Evolutionary conservation across 805 yeast species (phyloP).

Genomic region (Ogataea minuta): DNA sequence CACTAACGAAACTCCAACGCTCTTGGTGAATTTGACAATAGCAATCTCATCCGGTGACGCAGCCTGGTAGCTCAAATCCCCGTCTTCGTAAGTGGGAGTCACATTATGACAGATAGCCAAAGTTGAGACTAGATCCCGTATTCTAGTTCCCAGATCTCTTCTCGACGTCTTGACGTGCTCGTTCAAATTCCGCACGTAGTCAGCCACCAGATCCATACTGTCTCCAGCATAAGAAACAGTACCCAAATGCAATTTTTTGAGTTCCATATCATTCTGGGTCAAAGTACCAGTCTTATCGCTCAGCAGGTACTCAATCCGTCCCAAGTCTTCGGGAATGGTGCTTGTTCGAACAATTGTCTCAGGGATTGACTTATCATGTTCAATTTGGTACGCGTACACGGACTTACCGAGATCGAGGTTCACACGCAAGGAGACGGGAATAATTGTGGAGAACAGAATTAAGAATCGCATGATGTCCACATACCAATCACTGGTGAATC

Average conservation of each 20-base stretch:
- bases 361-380: conserved; percentile 77
- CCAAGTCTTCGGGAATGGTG: conserved; percentile 96
- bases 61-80: conserved; percentile 82
- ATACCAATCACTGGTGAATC: conserved; percentile 77
- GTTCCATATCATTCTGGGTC: conserved; percentile 97
- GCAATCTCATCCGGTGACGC: conserved; percentile 99
- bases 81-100: conserved; percentile 86
- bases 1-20: conserved; percentile 76
- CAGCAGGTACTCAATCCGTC: conserved; percentile 87
- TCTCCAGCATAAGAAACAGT: conserved; percentile 90
- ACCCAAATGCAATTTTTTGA: conserved; percentile 90
- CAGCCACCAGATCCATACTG: conserved; percentile 83
- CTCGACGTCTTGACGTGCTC: conserved; percentile 38
- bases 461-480: conserved; percentile 86
- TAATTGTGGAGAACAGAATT: conserved; percentile 89
- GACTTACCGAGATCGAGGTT: conserved; percentile 94
- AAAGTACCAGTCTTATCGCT: conserved; percentile 97
- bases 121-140: conserved; percentile 76
- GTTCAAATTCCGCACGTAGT: conserved; percentile 48
- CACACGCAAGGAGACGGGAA: conserved; percentile 93
- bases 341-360: conserved; percentile 94
- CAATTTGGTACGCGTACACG: conserved; percentile 93
- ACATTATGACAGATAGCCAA: conserved; percentile 96
- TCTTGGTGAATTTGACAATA: conserved; percentile 86
- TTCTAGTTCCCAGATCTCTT: conserved; percentile 72